Evolutionary conservation across 148 eudicot genomes (phyloP).

Genomic region (Beta vulgaris): DNA sequence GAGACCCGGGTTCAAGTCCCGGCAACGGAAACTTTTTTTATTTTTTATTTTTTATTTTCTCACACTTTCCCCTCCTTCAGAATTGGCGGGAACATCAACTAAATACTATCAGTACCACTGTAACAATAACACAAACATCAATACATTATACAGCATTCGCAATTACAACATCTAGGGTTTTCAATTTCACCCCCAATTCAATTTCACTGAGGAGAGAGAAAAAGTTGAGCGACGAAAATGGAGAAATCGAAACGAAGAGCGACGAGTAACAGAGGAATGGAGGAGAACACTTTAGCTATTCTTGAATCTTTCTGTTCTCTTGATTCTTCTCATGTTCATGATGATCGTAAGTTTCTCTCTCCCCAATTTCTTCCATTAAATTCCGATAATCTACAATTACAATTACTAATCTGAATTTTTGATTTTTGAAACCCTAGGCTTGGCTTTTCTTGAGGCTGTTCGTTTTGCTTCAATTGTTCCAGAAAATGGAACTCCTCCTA

Average conservation of each 20-base stretch:
- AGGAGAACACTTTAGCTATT: constrained; percentile 74
- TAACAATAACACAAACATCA: too few species aligned
- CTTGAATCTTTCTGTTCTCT: constrained; percentile 58
- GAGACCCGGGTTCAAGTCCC: constrained; percentile 99
- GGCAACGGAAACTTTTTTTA: constrained; percentile 65
- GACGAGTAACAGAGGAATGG: constrained; percentile 42
- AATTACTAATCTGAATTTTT: too few species aligned
- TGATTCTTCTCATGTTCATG: constrained; percentile 38
- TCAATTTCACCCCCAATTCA: neutral
- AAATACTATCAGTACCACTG: too few species aligned
- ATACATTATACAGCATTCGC: too few species aligned
- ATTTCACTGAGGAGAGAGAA: neutral
- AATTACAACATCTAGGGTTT: constrained; percentile 14
- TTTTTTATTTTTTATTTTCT: neutral
- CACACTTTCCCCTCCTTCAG: neutral
- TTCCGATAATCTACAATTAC: neutral
- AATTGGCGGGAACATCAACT: constrained; percentile 30
- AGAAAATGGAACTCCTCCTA: constrained; percentile 57
- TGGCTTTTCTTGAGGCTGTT: constrained; percentile 79
- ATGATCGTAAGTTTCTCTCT: constrained; percentile 39
- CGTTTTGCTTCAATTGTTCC: constrained; percentile 65
- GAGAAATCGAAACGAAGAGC: constrained; percentile 27
- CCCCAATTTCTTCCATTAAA: neutral
- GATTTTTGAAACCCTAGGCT: constrained; percentile 36
- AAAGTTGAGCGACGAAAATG: constrained; percentile 12